Percentiles rank a stretch among this genome's conserved stretches.
phyloP scores from a whole-genome alignment of 1,139 yeast genomes.

The Yamadazyma dushanensis region DNA sequence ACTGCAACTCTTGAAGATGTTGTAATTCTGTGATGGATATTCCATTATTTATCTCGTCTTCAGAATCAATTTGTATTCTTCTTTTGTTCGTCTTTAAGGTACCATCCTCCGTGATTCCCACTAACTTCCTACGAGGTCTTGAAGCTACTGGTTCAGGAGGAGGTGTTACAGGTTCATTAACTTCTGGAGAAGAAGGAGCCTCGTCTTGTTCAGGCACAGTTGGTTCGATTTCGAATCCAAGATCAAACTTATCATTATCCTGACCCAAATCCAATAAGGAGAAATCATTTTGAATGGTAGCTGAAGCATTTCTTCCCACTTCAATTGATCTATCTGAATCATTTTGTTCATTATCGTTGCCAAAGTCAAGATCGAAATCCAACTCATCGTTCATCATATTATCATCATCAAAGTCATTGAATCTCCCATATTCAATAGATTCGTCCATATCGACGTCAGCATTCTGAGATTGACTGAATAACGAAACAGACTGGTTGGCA shows the following conservation, averaged over 20 bases:
- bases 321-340: slow-evolving; percentile 43
- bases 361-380: slow-evolving; percentile 28
- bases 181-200: slow-evolving; percentile 16
- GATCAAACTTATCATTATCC: slow-evolving; percentile 14
- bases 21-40: slow-evolving; percentile 35
- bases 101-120: slow-evolving; percentile 42
- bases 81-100: slow-evolving; percentile 40
- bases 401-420: slow-evolving; percentile 21
- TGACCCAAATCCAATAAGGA: slow-evolving; percentile 28
- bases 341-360: slow-evolving; percentile 11
- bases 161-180: slow-evolving; percentile 19
- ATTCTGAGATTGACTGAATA: neutral
- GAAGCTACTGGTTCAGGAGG: slow-evolving; percentile 15
- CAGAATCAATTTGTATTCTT: slow-evolving; percentile 36
- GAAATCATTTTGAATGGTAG: slow-evolving; percentile 25
- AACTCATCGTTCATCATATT: slow-evolving; percentile 43
- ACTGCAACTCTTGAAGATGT: slow-evolving; percentile 28
- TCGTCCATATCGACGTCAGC: slow-evolving; percentile 31
- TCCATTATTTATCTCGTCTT: slow-evolving; percentile 33
- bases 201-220: slow-evolving; percentile 30
- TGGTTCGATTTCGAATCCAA: slow-evolving; percentile 27
- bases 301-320: slow-evolving; percentile 44
- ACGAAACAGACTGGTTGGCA: neutral
- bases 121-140: slow-evolving; percentile 26
- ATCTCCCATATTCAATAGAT: slow-evolving; percentile 62